Conservation (phyloP, 139 green algal genomes). For the Nannochloris sp. region DNA sequence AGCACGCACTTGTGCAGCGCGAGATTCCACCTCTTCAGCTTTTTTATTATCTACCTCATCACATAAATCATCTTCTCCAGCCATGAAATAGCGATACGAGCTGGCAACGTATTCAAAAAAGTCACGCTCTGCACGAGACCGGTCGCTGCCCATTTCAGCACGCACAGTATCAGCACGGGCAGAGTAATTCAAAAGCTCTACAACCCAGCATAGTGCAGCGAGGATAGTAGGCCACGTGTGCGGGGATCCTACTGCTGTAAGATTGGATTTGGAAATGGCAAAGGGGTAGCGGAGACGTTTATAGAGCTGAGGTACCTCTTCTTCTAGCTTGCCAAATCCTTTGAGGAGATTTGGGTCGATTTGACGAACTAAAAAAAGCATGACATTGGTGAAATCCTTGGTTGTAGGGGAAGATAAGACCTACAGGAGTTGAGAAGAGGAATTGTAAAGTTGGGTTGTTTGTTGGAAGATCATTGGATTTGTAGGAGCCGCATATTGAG, state of each 20-base stretch:
- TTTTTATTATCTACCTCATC: slow-evolving; percentile 56
- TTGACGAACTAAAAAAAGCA: slow-evolving; percentile 73
- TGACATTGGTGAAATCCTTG: slow-evolving; percentile 87
- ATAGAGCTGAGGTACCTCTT: slow-evolving; percentile 82
- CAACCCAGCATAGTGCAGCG: slow-evolving; percentile 80
- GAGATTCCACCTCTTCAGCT: slow-evolving; percentile 39
- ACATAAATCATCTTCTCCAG: slow-evolving; percentile 57
- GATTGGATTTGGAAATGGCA: slow-evolving; percentile 77
- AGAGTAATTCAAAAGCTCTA: slow-evolving; percentile 86
- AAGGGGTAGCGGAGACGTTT: slow-evolving; percentile 93
- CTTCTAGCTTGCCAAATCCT: slow-evolving; percentile 69
- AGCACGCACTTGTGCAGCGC: background rate
- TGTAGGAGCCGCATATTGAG: no score
- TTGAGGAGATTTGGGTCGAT: slow-evolving; percentile 69
- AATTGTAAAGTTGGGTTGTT: no score
- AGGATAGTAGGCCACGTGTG: slow-evolving; percentile 85
- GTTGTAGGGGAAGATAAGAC: slow-evolving; percentile 69
- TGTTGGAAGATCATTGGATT: no score
- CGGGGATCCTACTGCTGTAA: slow-evolving; percentile 83
- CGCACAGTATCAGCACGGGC: slow-evolving; percentile 48
- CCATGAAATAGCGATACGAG: slow-evolving; percentile 70
- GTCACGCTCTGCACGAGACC: slow-evolving; percentile 25
- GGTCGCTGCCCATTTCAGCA: slow-evolving; percentile 29
- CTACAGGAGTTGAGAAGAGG: background rate
- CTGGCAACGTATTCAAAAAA: slow-evolving; percentile 65